These are phyloP conservation scores for Mortierella sp. DNA, from an alignment of 371 early-diverging fungal genomes.

Conservation along the genomic window DNA sequence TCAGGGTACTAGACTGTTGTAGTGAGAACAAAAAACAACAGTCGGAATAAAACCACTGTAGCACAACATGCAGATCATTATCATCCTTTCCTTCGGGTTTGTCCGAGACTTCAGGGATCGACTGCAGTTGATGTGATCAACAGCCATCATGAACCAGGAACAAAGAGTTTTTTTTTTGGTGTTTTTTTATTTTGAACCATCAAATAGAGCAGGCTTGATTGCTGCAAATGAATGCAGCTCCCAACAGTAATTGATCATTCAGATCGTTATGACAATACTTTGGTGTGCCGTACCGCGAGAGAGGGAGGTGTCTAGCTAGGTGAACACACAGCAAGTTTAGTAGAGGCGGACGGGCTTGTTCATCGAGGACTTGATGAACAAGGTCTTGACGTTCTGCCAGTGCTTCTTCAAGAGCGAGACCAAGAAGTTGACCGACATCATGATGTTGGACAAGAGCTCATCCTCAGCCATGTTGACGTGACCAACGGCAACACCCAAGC, in stretches of 20 bases:
- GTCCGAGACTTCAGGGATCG: too few relatives aligned
- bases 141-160: too few relatives aligned
- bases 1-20: too few relatives aligned
- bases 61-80: too few relatives aligned
- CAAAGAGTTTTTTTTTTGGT: conserved; percentile 22
- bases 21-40: too few relatives aligned
- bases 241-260: conserved; percentile 54
- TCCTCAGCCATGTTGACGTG: conserved; percentile 97
- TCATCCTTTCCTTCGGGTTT: too few relatives aligned
- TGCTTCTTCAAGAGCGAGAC: conserved; percentile 99
- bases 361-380: conserved; percentile 99
- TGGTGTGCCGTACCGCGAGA: conserved; percentile 54
- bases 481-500: conserved; percentile 98
- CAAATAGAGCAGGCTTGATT: conserved; percentile 56
- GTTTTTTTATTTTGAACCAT: conserved; percentile 51
- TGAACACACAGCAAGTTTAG: conserved; percentile 57
- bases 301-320: conserved; percentile 3
- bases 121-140: too few relatives aligned
- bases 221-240: conserved; percentile 54
- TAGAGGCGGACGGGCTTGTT: conserved; percentile 92
- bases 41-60: too few relatives aligned
- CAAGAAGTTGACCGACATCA: conserved; percentile 98
- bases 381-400: conserved; percentile 99
- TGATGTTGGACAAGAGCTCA: conserved; percentile 96
- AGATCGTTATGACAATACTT: conserved; percentile 46